Base-by-base conservation (phyloP, 345 rosid genomes). In the Nephelium lappaceum region DNA sequence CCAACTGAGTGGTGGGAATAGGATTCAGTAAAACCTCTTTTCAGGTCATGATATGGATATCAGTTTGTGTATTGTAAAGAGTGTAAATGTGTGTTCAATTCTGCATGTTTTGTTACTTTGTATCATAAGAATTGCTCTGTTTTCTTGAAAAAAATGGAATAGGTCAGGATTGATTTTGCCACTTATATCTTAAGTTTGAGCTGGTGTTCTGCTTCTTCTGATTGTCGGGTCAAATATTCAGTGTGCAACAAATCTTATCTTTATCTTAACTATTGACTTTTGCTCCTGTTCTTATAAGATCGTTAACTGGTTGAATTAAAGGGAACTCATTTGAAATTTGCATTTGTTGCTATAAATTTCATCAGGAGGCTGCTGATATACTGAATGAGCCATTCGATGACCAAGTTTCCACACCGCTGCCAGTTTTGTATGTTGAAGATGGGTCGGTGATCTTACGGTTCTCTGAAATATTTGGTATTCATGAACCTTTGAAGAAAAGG, bases 391-490 rank as follows among this genome's bases (percentile, higher is more conserved):
- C 76, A 39, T 53, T 77, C 66, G 91, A 91, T 79, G 85, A 76
- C 78, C 84, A 85, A 79, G 86, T 74, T 63, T 80, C 88, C 69
- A 68, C 92, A 18, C 90, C 93, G 23, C 85, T 96, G 77, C 98
- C 99, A 79, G 86, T 94, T 60, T 84, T 94, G 81, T 96, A 90
- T 81, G 80, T 91, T 77, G 97, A 96, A 87, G 93, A 92, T 87
- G 98, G 95, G 49, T 81, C 81, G 85, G 98, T 89, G 73, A 93
- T 94, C 77, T 86, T 94, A 83, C 88, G 90, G 60, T 94, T 96
- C 85, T 96, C 99, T n/a, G 93, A 96, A 89, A 96, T 96, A 78
- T 96, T 96, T 88, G 97, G 94, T 81, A 87, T 91, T 73, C 95
- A 91, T 71, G 92, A 93, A 80, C 92, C 93, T 75, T 82, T 86